A percentile compares a stretch with the other conserved stretches of the same genome.
These are phyloP conservation scores for Dactylonectria estremocensis DNA, from an alignment of 2,329 filamentous ascomycete genomes.

Conservation along the genomic window DNA sequence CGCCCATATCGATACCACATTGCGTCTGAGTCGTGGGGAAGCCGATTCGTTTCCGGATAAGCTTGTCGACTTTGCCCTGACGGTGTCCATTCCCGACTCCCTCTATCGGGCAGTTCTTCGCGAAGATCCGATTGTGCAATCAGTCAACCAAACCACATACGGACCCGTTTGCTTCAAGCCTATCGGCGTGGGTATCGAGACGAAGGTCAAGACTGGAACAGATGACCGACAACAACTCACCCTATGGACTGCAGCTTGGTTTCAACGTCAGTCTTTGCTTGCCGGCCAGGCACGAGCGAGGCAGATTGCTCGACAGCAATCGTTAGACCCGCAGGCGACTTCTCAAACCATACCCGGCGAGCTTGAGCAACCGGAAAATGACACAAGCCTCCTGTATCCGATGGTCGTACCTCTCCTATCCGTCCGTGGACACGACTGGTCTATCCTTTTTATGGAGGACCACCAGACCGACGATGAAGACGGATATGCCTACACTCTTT, in stretches of 20 bases:
- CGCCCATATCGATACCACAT: background rate
- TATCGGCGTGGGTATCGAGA: background rate
- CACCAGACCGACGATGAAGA: background rate
- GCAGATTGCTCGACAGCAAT: too few species aligned
- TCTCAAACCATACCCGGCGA: background rate
- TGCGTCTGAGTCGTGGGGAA: slow-evolving; percentile 1
- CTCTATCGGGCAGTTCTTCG: background rate
- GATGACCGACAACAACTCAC: slow-evolving; percentile 8
- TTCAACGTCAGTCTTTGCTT: slow-evolving; percentile 1
- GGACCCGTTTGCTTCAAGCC: background rate
- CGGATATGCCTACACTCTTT: background rate
- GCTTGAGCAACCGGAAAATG: background rate
- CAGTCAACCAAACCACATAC: slow-evolving; percentile 3
- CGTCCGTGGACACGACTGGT: background rate
- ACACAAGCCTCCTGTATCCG: background rate
- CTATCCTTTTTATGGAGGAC: slow-evolving; percentile 4
- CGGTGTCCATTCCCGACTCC: slow-evolving; percentile 1
- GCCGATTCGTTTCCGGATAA: slow-evolving; percentile 3
- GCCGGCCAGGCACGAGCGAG: background rate
- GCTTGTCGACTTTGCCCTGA: slow-evolving; percentile 4
- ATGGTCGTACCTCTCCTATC: slow-evolving; percentile 2
- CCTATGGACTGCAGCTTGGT: slow-evolving; percentile 6
- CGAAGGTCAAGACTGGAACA: background rate
- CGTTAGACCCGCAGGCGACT: too few species aligned
- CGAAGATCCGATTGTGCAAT: slow-evolving; percentile 10